Conservation (phyloP, 2,329 filamentous ascomycete genomes). For the Trichoderma sp. region DNA sequence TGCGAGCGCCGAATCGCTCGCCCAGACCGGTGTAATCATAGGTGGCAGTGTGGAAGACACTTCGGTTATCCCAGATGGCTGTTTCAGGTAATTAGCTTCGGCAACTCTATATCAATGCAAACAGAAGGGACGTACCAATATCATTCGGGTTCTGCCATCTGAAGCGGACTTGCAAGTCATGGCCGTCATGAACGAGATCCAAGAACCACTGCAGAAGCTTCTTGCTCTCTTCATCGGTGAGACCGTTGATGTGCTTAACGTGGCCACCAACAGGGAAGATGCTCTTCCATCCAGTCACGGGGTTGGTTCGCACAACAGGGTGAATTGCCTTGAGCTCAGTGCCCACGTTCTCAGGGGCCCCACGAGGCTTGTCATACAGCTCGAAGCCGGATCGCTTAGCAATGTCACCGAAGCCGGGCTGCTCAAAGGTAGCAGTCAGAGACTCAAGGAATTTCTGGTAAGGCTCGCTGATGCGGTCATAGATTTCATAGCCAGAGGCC, state of each 20-base stretch:
- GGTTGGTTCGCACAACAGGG: constrained; percentile 56
- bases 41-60: constrained; percentile 55
- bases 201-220: constrained; percentile 53
- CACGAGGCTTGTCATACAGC: constrained; percentile 45
- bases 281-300: constrained; percentile 57
- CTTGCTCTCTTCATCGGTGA: constrained; percentile 47
- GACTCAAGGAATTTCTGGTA: constrained; percentile 58
- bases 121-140: constrained; percentile 26
- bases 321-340: constrained; percentile 48
- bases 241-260: constrained; percentile 49
- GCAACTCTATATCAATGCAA: neutral
- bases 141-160: constrained; percentile 48
- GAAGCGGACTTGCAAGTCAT: constrained; percentile 53
- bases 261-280: constrained; percentile 53
- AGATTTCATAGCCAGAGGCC: constrained; percentile 66
- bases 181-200: constrained; percentile 51
- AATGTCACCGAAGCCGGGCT: constrained; percentile 49
- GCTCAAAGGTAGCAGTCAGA: constrained; percentile 54
- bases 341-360: constrained; percentile 51
- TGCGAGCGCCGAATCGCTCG: constrained; percentile 48
- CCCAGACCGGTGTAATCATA: constrained; percentile 50
- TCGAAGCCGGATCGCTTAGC: constrained; percentile 45
- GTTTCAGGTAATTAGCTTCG: constrained; percentile 6
- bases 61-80: constrained; percentile 59
- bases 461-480: constrained; percentile 58